Conservation (phyloP, 139 green algal genomes). For the Pedinophyceae sp. region DNA sequence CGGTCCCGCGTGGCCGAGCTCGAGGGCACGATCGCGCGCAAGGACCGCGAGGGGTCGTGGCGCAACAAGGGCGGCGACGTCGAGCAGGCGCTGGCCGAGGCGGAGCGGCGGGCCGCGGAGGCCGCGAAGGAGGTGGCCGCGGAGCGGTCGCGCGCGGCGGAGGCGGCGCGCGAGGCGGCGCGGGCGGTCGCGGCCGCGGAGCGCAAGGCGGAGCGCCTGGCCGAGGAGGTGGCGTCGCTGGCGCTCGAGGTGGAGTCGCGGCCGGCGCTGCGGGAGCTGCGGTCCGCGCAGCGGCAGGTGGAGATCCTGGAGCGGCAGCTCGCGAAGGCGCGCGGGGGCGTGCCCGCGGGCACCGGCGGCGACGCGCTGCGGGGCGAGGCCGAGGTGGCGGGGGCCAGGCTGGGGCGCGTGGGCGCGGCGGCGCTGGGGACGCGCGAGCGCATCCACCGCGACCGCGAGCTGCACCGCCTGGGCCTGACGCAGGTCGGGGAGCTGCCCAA, state of each 20-base stretch:
- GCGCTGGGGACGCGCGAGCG: slow-evolving; percentile 25
- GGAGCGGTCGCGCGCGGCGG: slow-evolving; percentile 6
- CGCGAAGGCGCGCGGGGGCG: slow-evolving; percentile 5
- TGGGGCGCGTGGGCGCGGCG: background rate
- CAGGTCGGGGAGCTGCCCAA: slow-evolving; percentile 30
- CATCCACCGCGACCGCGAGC: slow-evolving; percentile 36
- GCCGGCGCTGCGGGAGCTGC: slow-evolving; percentile 16
- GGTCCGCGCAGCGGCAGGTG: slow-evolving; percentile 27
- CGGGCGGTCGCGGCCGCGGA: slow-evolving; percentile 29
- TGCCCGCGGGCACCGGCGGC: slow-evolving; percentile 1
- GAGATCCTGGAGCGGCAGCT: slow-evolving; percentile 45
- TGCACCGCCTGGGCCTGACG: slow-evolving; percentile 39
- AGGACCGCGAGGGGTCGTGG: background rate
- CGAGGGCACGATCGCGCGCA: background rate
- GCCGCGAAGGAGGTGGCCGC: background rate
- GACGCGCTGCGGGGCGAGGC: background rate
- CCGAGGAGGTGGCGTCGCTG: slow-evolving; percentile 31
- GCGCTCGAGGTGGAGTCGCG: slow-evolving; percentile 18
- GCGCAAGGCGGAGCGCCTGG: slow-evolving; percentile 11
- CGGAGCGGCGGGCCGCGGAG: slow-evolving; percentile 3
- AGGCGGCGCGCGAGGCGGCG: slow-evolving; percentile 17
- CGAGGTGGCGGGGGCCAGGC: background rate
- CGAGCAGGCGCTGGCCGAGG: background rate
- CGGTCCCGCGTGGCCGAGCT: background rate
- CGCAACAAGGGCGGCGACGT: background rate